Conservation (phyloP, 2,329 filamentous ascomycete species). For the Cercospora beticola region DNA sequence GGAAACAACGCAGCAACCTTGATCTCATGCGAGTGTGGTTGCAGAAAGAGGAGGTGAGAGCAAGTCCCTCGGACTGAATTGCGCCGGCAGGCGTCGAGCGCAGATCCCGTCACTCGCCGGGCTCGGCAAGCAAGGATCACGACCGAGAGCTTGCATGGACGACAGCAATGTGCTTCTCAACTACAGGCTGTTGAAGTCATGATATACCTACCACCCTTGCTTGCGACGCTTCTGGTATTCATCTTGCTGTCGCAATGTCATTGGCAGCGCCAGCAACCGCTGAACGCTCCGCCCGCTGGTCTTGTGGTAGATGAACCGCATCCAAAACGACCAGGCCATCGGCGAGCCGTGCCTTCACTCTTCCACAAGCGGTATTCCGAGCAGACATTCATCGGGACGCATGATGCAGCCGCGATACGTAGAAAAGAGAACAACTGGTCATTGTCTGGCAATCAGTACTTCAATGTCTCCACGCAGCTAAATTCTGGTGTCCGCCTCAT, state of each 20-base stretch:
- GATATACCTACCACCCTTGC: neutral
- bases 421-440: constrained; percentile 35
- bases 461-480: constrained; percentile 55
- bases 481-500: constrained; percentile 43
- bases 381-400: constrained; percentile 62
- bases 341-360: constrained; percentile 43
- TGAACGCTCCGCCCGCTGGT: neutral
- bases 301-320: constrained; percentile 12
- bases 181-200: neutral
- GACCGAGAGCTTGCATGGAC: neutral
- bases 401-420: constrained; percentile 62
- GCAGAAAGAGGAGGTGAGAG: constrained; percentile 1
- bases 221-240: neutral
- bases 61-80: neutral
- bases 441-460: constrained; percentile 33
- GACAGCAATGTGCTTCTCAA: neutral
- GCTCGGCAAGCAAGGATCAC: constrained; percentile 1
- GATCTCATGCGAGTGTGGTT: neutral
- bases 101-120: neutral
- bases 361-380: constrained; percentile 60
- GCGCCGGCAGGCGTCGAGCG: neutral
- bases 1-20: neutral
- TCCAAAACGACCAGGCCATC: constrained; percentile 24
- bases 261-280: neutral
- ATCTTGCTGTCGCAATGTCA: neutral